These are phyloP conservation scores for Lichtheimia ornata DNA, from an alignment of 371 early-diverging fungal genomes.

Conservation along the genomic window DNA sequence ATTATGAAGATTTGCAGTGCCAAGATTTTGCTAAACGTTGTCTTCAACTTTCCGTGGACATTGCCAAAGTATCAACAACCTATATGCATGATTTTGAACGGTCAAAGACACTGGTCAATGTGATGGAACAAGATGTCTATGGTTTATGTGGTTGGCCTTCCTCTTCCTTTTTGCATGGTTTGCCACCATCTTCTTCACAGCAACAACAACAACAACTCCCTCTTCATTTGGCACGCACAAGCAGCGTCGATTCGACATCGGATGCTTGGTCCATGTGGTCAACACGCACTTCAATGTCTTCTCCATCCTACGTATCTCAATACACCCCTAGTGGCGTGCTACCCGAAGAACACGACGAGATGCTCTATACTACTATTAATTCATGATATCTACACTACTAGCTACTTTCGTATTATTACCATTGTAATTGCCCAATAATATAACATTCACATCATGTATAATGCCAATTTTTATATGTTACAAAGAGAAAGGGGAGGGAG, in stretches of 20 bases:
- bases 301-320: slow-evolving; percentile 5
- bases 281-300: slow-evolving; percentile 8
- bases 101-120: slow-evolving; percentile 33
- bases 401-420: no score
- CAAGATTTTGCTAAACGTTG: slow-evolving; percentile 28
- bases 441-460: no score
- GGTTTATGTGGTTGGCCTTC: slow-evolving; percentile 4
- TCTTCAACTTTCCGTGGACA: slow-evolving; percentile 33
- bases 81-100: slow-evolving; percentile 46
- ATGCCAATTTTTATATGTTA: no score
- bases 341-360: no score
- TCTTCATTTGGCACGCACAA: slow-evolving; percentile 2
- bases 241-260: slow-evolving; percentile 12
- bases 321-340: no score
- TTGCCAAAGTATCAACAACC: slow-evolving; percentile 33
- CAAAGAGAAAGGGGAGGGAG: no score
- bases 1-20: slow-evolving; percentile 31
- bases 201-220: slow-evolving; percentile 4
- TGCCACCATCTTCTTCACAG: background rate
- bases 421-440: no score
- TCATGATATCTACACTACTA: no score
- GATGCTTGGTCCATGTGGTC: slow-evolving; percentile 13
- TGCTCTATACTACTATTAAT: no score
- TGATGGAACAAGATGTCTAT: slow-evolving; percentile 41
- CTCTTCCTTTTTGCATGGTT: background rate